These are phyloP conservation scores for Nitzschia inconspicua DNA, from an alignment of 108 stramenopile species.

Conservation along the genomic window DNA sequence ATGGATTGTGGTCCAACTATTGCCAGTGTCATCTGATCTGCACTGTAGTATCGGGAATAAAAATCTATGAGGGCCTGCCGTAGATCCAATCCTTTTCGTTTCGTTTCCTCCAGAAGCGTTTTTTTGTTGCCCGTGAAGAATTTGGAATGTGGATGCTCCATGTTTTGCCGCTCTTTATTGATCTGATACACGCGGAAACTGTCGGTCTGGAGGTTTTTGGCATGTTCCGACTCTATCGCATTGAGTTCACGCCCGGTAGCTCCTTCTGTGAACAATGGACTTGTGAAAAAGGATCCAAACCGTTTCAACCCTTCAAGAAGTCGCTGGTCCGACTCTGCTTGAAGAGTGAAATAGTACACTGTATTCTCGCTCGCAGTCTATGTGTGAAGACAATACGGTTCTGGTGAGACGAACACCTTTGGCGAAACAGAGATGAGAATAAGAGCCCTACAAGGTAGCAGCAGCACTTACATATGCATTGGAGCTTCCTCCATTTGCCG, in stretches of 20 bases:
- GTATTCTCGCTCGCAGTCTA: constrained; percentile 92
- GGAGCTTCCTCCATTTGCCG: constrained; percentile 72
- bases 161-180: constrained; percentile 80
- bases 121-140: constrained; percentile 94
- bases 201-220: constrained; percentile 92
- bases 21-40: constrained; percentile 91
- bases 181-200: constrained; percentile 85
- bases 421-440: too few relatives aligned
- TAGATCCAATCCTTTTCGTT: constrained; percentile 63
- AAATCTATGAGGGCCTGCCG: constrained; percentile 88
- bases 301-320: constrained; percentile 78
- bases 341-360: constrained; percentile 91
- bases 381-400: too few relatives aligned
- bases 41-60: constrained; percentile 84
- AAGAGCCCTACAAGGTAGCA: too few relatives aligned
- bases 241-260: constrained; percentile 89
- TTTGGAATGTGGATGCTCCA: constrained; percentile 85
- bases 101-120: constrained; percentile 71
- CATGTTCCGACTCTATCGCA: constrained; percentile 93
- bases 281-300: constrained; percentile 90
- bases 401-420: too few relatives aligned
- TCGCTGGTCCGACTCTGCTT: constrained; percentile 50
- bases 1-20: constrained; percentile 82
- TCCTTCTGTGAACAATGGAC: constrained; percentile 81
- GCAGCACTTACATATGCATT: too few relatives aligned